A percentile compares a stretch with the other conserved stretches of the same genome.
Evolutionary conservation across 1,284 basidiomycete genomes (phyloP).

Genomic region (Thelephora terrestris): DNA sequence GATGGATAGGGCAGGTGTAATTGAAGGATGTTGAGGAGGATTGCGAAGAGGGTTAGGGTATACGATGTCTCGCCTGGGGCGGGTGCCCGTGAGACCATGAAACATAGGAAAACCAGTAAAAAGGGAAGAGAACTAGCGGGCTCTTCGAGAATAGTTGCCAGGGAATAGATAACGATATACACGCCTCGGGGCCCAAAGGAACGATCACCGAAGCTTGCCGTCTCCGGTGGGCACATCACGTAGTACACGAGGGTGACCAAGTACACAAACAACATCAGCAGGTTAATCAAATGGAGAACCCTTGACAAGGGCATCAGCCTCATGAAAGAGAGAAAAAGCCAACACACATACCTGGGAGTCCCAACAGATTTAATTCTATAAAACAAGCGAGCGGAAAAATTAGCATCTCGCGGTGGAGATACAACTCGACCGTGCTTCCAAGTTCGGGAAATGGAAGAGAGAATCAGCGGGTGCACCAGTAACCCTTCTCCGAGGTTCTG

Average conservation of each 20-base stretch:
- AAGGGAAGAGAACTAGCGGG: constrained; percentile 20
- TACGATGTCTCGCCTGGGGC: constrained; percentile 30
- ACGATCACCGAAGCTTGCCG: constrained; percentile 13
- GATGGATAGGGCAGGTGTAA: constrained; percentile 34
- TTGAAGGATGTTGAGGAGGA: constrained; percentile 30
- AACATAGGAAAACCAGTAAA: background rate
- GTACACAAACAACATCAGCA: constrained; percentile 29
- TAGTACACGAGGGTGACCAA: constrained; percentile 33
- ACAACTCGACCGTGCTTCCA: constrained; percentile 32
- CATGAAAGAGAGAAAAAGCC: constrained; percentile 1
- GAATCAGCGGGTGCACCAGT: constrained; percentile 31
- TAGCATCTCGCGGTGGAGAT: background rate
- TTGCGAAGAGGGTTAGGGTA: constrained; percentile 27
- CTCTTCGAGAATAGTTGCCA: constrained; percentile 20
- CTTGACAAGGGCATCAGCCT: constrained; percentile 19
- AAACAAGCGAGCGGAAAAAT: constrained; percentile 12
- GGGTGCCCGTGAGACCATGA: constrained; percentile 15
- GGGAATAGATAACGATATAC: constrained; percentile 28
- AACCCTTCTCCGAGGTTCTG: constrained; percentile 24
- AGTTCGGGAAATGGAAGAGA: constrained; percentile 27
- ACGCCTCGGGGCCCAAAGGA: constrained; percentile 25
- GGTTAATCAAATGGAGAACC: constrained; percentile 36
- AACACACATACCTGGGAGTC: constrained; percentile 31
- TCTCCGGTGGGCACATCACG: constrained; percentile 30
- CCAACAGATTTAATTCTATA: constrained; percentile 27